Evolutionary conservation across 1,284 basidiomycete genomes (phyloP).

Genomic region (Rhizopogon hawkerae): DNA sequence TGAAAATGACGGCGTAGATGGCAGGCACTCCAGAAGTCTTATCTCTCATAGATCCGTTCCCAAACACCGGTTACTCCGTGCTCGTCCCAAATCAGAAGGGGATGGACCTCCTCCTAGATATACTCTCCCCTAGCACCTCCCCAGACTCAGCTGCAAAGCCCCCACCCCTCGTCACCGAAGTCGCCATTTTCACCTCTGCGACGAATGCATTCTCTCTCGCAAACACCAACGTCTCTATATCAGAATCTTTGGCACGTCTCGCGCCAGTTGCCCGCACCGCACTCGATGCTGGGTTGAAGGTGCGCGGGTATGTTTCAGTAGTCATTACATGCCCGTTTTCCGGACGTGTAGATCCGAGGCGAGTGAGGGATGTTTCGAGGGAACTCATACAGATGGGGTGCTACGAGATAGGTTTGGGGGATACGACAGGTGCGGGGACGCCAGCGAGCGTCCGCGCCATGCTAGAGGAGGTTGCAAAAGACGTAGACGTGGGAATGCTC

Average conservation of each 20-base stretch:
- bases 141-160: constrained; percentile 18
- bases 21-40: constrained; percentile 75
- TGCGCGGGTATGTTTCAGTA: constrained; percentile 84
- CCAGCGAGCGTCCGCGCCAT: constrained; percentile 61
- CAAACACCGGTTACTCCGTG: constrained; percentile 67
- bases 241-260: constrained; percentile 65
- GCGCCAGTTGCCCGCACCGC: constrained; percentile 60
- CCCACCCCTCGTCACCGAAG: constrained; percentile 65
- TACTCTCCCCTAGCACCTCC: constrained; percentile 35
- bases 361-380: constrained; percentile 65
- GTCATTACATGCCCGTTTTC: constrained; percentile 83
- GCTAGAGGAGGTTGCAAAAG: constrained; percentile 61
- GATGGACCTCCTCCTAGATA: constrained; percentile 55
- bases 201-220: constrained; percentile 82
- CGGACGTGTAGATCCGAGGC: constrained; percentile 62
- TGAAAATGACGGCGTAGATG: constrained; percentile 48
- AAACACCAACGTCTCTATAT: constrained; percentile 76
- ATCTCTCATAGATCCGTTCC: constrained; percentile 42
- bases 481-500: constrained; percentile 53
- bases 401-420: constrained; percentile 87
- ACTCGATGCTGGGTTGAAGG: constrained; percentile 52
- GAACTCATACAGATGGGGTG: constrained; percentile 84
- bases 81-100: constrained; percentile 83
- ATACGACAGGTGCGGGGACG: constrained; percentile 86
- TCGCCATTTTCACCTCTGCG: constrained; percentile 85